phyloP scores from a whole-genome alignment of 1,284 basidiomycete genomes.

The Cutaneotrichosporon mucoides region DNA sequence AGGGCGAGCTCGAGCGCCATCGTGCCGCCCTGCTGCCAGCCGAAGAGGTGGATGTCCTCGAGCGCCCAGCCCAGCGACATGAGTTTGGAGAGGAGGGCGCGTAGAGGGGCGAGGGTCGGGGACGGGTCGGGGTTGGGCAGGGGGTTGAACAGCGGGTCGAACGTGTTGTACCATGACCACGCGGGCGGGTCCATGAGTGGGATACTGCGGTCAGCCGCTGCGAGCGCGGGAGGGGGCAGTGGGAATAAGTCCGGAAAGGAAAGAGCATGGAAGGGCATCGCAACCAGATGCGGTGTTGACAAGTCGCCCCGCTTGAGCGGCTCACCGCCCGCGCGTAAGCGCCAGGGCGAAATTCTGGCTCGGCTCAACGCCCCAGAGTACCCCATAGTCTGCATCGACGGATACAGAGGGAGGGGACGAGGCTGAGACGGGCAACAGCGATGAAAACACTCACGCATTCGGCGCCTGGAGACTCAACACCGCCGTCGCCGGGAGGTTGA shows the following conservation, averaged over 20 bases:
- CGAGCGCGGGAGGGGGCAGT: neutral
- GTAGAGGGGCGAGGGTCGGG: slow-evolving; percentile 54
- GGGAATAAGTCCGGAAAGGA: neutral
- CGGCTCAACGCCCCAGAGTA: too few species aligned
- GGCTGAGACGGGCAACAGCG: neutral
- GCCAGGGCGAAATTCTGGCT: too few species aligned
- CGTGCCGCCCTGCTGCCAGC: slow-evolving; percentile 83
- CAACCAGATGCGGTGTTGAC: neutral
- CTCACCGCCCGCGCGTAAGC: too few species aligned
- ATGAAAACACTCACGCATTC: slow-evolving; percentile 55
- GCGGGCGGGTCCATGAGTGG: slow-evolving; percentile 71
- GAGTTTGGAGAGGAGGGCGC: slow-evolving; percentile 59
- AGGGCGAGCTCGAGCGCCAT: slow-evolving; percentile 67
- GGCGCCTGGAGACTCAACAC: slow-evolving; percentile 73
- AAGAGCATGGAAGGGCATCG: neutral
- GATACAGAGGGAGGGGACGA: neutral
- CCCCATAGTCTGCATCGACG: too few species aligned
- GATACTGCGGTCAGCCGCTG: slow-evolving; percentile 54
- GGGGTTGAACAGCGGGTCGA: slow-evolving; percentile 70
- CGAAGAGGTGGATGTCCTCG: slow-evolving; percentile 73
- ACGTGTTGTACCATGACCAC: slow-evolving; percentile 85
- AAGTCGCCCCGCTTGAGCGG: neutral
- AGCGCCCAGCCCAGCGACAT: slow-evolving; percentile 58
- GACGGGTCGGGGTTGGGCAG: slow-evolving; percentile 68
- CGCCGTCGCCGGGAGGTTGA: slow-evolving; percentile 83